Evolutionary conservation across 1,284 basidiomycete species (phyloP).

Genomic region (Cryptococcus amylolentus): DNA sequence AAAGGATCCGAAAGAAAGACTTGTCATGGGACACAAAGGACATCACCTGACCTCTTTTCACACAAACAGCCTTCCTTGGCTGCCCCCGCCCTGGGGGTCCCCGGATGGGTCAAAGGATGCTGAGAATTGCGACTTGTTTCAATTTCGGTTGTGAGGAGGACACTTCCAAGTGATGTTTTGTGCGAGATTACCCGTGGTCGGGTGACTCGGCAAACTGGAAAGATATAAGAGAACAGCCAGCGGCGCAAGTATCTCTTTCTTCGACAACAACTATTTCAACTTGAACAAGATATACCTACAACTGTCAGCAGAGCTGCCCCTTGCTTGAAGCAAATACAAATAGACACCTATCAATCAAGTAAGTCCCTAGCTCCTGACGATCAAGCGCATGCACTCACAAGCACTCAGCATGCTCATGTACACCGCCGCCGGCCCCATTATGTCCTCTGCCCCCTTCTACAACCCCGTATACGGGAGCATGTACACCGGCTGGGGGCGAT

Average conservation of each 20-base stretch:
- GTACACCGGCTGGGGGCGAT: constrained; percentile 23
- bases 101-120: too few relatives aligned
- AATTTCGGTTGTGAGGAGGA: too few relatives aligned
- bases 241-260: not conserved
- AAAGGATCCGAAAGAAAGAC: too few relatives aligned
- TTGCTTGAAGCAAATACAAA: not conserved
- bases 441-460: constrained; percentile 21
- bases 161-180: too few relatives aligned
- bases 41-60: too few relatives aligned
- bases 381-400: not conserved
- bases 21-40: too few relatives aligned
- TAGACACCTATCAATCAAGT: not conserved
- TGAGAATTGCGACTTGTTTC: too few relatives aligned
- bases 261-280: not conserved
- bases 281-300: not conserved
- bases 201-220: not conserved
- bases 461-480: constrained; percentile 18
- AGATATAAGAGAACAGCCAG: not conserved
- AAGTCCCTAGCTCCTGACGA: not conserved
- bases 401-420: constrained; percentile 16
- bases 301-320: constrained; percentile 4
- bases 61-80: too few relatives aligned
- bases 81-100: too few relatives aligned
- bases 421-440: constrained; percentile 23
- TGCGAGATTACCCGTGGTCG: too few relatives aligned